Evolutionary conservation across 495 filamentous ascomycete genomes (phyloP).

Genomic region (Thermothielavioides terrestris): DNA sequence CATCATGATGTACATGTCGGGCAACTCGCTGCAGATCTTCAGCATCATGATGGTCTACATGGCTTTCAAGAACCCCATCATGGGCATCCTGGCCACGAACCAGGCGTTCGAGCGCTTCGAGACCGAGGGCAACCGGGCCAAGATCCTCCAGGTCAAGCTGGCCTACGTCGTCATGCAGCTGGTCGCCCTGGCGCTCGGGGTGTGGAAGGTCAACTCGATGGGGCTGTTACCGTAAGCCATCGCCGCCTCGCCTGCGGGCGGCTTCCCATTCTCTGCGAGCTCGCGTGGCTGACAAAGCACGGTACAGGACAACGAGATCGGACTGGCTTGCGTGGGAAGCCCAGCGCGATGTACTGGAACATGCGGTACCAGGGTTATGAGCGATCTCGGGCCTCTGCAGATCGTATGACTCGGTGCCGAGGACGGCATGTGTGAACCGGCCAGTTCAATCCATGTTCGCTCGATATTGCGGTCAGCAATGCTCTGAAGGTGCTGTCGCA

Average conservation of each 20-base stretch:
- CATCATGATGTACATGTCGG: slow-evolving; percentile 99
- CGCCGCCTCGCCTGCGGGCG: no score
- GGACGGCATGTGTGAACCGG: no score
- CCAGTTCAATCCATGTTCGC: no score
- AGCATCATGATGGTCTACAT: slow-evolving; percentile 99
- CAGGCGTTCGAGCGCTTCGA: slow-evolving; percentile 81
- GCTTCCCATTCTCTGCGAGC: no score
- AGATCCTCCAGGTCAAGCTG: slow-evolving; percentile 70
- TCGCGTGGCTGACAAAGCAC: slow-evolving; percentile 16
- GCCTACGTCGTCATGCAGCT: slow-evolving; percentile 84
- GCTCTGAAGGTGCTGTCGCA: no score
- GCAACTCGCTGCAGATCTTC: slow-evolving; percentile 97
- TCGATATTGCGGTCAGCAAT: no score
- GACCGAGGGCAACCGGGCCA: slow-evolving; percentile 62
- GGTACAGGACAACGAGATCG: slow-evolving; percentile 72
- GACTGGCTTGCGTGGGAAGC: slow-evolving; percentile 96
- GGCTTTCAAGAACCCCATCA: slow-evolving; percentile 93
- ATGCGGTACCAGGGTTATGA: slow-evolving; percentile 53
- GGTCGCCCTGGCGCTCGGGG: slow-evolving; percentile 67
- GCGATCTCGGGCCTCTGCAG: no score
- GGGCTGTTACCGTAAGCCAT: slow-evolving; percentile 71
- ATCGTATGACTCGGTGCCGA: no score
- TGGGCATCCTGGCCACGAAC: slow-evolving; percentile 71
- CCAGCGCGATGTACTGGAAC: slow-evolving; percentile 66
- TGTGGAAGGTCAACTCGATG: slow-evolving; percentile 98